Base-by-base conservation (phyloP, 2,329 filamentous ascomycete species). In the Alternaria conjuncta region DNA sequence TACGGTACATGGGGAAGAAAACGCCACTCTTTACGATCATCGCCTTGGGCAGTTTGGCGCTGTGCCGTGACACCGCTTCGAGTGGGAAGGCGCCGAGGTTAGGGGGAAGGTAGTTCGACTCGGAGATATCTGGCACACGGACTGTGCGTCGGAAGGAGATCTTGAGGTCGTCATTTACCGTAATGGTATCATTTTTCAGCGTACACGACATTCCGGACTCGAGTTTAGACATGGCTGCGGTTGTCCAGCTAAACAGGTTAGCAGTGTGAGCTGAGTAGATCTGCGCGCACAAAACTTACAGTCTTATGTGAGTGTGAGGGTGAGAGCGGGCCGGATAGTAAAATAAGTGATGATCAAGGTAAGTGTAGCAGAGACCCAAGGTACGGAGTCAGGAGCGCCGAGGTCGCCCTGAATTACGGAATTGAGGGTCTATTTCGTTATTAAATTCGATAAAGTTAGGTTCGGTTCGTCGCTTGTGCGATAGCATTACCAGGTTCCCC, bases 1-100 rank as follows among this genome's bases (percentile, higher is more conserved):
- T 89, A 89, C 77, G 80, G 21, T 84, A 80, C 77, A 86, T 85
- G 0, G 83, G 81, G 6, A 86, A 72, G 66, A 86, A 83, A 0
- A 84, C 51, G 2, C 84, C 84, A 4, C 81, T 81, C 62, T 84
- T 84, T 2, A 62, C 66, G 0, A 64, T 69, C 69, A 85, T 80
- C 5, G 71, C 56, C 0, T 63, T 11, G 1, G 79, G 79, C 18
- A 86, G 67, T 0, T 68, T 73, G 1, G 66, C 53, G 7, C 71
- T 63, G 57, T 81, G 80, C 6, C 43, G 13, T 2, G 58, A 57
- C 3, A 67, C 54, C 11, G 50, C 15, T n/a, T 57, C 45, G 20
- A 73, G 46, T 6, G 71, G 65, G 30, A 67, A 71, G 4, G 9
- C 21, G 2, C 68, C 66, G 8, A 72, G 47, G n/a, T 59, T 23